Percentiles rank a stretch among this genome's conserved stretches.
Evolutionary conservation across 768 basidiomycete genomes (phyloP).

Genomic region (Suillus subalutaceus): DNA sequence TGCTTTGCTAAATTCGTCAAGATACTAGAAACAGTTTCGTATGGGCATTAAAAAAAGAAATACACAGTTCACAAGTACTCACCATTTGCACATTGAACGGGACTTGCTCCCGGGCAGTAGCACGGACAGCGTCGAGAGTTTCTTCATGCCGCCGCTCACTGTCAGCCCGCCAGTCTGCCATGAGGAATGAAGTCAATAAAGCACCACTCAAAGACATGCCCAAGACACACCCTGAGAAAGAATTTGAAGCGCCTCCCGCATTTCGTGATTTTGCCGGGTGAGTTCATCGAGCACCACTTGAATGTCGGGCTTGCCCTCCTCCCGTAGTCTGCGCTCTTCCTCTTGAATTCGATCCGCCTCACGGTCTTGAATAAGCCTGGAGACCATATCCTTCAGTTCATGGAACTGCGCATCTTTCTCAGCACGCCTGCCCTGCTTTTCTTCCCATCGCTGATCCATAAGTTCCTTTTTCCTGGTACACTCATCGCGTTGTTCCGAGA

Average conservation of each 20-base stretch:
- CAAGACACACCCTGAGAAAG: constrained; percentile 56
- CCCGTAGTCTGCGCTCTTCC: constrained; percentile 55
- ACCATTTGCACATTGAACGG: constrained; percentile 86
- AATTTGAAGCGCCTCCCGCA: constrained; percentile 53
- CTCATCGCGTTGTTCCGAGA: constrained; percentile 67
- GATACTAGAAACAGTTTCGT: constrained; percentile 51
- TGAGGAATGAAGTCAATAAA: constrained; percentile 1
- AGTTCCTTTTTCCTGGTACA: constrained; percentile 60
- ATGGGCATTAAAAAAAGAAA: constrained; percentile 10
- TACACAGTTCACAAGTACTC: constrained; percentile 29
- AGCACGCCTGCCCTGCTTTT: constrained; percentile 59
- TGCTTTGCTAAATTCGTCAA: constrained; percentile 87
- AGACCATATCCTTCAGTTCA: constrained; percentile 63
- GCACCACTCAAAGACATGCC: constrained; percentile 4
- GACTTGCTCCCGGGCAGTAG: constrained; percentile 75
- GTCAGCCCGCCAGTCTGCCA: constrained; percentile 68
- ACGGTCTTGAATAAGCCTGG: constrained; percentile 58
- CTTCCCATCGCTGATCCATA: constrained; percentile 63
- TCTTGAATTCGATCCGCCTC: constrained; percentile 51
- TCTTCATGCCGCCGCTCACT: constrained; percentile 66
- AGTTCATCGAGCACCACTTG: constrained; percentile 65
- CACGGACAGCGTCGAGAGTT: constrained; percentile 65
- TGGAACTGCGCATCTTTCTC: constrained; percentile 61
- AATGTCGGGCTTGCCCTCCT: constrained; percentile 63
- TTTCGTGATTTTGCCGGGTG: constrained; percentile 58